phyloP scores from a whole-genome alignment of 2,329 filamentous ascomycete genomes.

The Botryotinia convoluta region DNA sequence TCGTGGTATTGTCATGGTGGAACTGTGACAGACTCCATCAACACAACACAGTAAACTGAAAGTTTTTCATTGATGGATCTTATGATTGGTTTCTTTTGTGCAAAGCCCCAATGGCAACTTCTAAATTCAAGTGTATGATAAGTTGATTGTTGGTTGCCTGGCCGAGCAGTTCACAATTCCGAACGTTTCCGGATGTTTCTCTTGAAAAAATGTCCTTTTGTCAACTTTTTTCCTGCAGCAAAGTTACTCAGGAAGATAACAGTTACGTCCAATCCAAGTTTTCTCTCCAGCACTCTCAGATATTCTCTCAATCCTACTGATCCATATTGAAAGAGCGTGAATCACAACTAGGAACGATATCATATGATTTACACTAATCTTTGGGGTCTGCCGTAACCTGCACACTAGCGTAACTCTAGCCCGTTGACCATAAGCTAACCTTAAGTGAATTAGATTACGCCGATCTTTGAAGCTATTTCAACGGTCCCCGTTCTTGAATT shows the following conservation, averaged over 20 bases:
- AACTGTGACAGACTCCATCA: neutral
- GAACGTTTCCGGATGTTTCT: slow-evolving; percentile 1
- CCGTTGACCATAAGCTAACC: slow-evolving; percentile 4
- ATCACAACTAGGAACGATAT: neutral
- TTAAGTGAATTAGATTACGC: slow-evolving; percentile 19
- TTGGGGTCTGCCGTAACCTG: slow-evolving; percentile 19
- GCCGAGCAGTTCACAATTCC: neutral
- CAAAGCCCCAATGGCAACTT: neutral
- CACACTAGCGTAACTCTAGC: slow-evolving; percentile 2
- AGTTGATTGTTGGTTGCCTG: neutral
- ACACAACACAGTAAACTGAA: neutral
- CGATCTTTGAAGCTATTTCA: slow-evolving; percentile 10
- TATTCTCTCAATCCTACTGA: neutral
- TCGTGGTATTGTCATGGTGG: neutral
- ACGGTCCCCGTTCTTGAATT: slow-evolving; percentile 3
- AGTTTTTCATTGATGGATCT: neutral
- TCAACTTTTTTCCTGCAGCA: neutral
- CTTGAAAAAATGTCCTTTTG: neutral
- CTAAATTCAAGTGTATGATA: neutral
- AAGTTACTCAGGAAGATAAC: neutral
- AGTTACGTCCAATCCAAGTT: neutral
- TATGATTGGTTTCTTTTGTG: neutral
- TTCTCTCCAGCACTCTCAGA: neutral
- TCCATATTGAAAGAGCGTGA: neutral
- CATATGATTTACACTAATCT: neutral